A percentile compares a stretch with the other conserved stretches of the same genome.
phyloP scores from a whole-genome alignment of 306 rosid genomes.

The Cucurbita maxima region DNA sequence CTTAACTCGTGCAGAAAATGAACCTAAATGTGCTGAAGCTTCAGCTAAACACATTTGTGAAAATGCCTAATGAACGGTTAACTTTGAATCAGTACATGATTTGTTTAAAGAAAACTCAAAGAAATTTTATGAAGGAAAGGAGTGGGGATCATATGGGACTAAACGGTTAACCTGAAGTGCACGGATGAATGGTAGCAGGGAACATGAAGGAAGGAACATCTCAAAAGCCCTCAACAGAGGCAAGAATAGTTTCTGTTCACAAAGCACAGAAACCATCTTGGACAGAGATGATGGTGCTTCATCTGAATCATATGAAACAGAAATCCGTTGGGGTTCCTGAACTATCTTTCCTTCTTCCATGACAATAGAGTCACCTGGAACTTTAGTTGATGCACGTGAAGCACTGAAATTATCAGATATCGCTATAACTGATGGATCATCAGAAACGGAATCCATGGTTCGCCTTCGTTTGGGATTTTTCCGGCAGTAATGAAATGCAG shows the following conservation, averaged over 20 bases:
- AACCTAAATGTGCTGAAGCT: conserved; percentile 92
- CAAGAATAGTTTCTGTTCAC: conserved; percentile 71
- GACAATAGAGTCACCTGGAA: conserved; percentile 20
- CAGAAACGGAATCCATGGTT: conserved; percentile 31
- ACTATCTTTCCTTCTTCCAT: conserved; percentile 30
- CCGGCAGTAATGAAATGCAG: conserved; percentile 72
- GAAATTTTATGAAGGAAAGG: not conserved
- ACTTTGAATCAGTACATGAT: not conserved
- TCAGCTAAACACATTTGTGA: conserved; percentile 95
- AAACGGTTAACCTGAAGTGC: conserved; percentile 62
- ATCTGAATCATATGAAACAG: conserved; percentile 33
- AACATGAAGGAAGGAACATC: conserved; percentile 94
- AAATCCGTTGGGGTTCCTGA: conserved; percentile 15
- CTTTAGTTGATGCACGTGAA: conserved; percentile 28
- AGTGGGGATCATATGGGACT: not conserved
- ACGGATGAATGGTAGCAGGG: conserved; percentile 76
- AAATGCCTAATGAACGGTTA: conserved; percentile 44
- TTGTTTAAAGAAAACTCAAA: conserved; percentile 1
- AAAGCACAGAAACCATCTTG: conserved; percentile 94
- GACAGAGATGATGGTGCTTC: conserved; percentile 62
- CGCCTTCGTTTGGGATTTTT: conserved; percentile 74
- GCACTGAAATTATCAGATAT: conserved; percentile 23
- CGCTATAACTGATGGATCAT: conserved; percentile 21
- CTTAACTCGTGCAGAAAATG: conserved; percentile 83
- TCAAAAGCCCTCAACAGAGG: conserved; percentile 92